Base-by-base conservation (phyloP, 257 asterid genomes). In the Lavandula angustifolia region DNA sequence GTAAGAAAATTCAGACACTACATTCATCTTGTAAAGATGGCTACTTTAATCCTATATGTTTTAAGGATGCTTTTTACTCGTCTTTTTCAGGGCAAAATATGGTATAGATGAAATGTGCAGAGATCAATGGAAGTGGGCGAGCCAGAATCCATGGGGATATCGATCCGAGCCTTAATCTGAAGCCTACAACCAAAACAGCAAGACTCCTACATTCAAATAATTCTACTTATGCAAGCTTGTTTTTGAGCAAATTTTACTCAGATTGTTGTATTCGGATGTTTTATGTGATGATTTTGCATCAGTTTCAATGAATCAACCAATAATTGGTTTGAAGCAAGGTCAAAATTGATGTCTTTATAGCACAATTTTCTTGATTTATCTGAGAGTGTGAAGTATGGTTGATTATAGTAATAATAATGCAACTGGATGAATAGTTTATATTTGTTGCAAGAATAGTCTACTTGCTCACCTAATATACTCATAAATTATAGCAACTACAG, bases 101-200 rank as follows among this genome's bases (percentile, higher is more conserved):
- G 83, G 82, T 34, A 75, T 92, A 44, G 85, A 82, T 59, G 97
- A 92, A 62, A 92, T 92, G 98, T 89, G 97, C 79, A 80, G 92
- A 79, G 95, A 91, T 64, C 98, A 91, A 65, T 91, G 98, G 98
- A 88, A 80, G 58, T 91, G 96, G 96, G 97, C 95, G 65, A 84
- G 96, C 77, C 79, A 78, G 86, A 88, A 40, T 1, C 46, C 46
- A 12, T 40, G 46, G 46, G 46, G 46, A 9, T 40, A 40, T 9
- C 46, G n/a, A 12, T 40, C 46, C 3, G 46, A 9, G 46, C 46
- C n/a, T 40, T 40, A 18, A 22, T 58, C 37, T 5, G 50, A 58
- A 18, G 44, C 13, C 37, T 5, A 0, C 12, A 4, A 35, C 9
- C 10, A 9, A 22, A 2, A 22, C 27, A 22, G 27, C 27, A 22